Percentiles rank a stretch among this genome's conserved stretches.
phyloP scores from a whole-genome alignment of 1,284 basidiomycete species.

The Fistulinella staudtii region DNA sequence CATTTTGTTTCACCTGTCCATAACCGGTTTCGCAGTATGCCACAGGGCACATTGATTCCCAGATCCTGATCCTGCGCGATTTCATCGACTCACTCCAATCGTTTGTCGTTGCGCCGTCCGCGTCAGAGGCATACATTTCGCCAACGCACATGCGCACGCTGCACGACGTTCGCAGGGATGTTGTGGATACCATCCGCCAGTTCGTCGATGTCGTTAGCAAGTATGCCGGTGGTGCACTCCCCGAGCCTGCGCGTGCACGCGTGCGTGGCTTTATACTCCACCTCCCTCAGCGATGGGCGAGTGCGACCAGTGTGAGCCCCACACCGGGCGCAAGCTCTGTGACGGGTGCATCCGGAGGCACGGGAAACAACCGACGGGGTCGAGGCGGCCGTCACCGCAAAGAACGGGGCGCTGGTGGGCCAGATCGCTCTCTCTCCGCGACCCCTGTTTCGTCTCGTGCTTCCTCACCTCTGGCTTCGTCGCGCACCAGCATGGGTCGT shows the following conservation, averaged over 20 bases:
- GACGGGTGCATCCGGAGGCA: conserved; percentile 39
- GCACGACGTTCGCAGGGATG: conserved; percentile 71
- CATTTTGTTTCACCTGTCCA: conserved; percentile 45
- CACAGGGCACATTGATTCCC: conserved; percentile 82
- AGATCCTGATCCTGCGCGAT: conserved; percentile 79
- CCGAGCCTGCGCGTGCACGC: conserved; percentile 74
- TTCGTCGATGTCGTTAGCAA: conserved; percentile 86
- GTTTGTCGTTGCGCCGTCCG: conserved; percentile 20
- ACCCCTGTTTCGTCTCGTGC: conserved; percentile 32
- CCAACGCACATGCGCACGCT: conserved; percentile 63
- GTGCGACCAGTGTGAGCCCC: conserved; percentile 25
- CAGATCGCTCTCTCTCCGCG: conserved; percentile 27
- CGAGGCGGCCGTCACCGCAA: conserved; percentile 21
- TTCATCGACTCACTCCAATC: conserved; percentile 73
- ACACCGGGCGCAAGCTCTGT: conserved; percentile 28
- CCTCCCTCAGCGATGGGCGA: conserved; percentile 78
- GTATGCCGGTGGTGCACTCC: conserved; percentile 81
- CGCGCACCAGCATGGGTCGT: conserved; percentile 24
- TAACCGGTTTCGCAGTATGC: conserved; percentile 59
- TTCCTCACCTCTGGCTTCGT: conserved; percentile 26
- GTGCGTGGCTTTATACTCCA: conserved; percentile 81
- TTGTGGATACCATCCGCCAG: conserved; percentile 82
- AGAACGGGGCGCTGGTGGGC: conserved; percentile 31
- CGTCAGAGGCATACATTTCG: conserved; percentile 39
- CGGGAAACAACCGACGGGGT: conserved; percentile 20